These are phyloP conservation scores for Eucalyptus fibrosa DNA, from an alignment of 345 rosid genomes.

Conservation along the genomic window DNA sequence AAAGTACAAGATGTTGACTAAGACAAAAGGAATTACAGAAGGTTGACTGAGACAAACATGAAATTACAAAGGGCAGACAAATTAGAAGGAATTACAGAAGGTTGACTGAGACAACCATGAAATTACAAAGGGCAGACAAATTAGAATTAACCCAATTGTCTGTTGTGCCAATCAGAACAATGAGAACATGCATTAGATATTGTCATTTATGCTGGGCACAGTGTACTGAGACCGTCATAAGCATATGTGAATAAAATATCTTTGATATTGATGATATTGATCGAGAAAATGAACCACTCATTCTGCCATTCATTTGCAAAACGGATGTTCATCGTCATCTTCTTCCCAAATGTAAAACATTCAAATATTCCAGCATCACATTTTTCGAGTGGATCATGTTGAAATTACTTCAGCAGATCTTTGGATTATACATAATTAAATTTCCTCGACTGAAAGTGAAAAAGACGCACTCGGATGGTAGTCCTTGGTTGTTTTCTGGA, in stretches of 20 bases:
- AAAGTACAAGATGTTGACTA: background rate
- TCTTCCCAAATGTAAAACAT: background rate
- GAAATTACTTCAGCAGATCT: too few relatives aligned
- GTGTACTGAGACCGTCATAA: background rate
- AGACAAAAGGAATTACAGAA: background rate
- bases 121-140: background rate
- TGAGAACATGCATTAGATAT: background rate
- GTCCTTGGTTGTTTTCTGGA: too few relatives aligned
- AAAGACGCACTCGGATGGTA: too few relatives aligned
- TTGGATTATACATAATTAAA: too few relatives aligned
- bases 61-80: background rate
- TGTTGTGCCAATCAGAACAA: background rate
- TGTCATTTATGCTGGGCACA: background rate
- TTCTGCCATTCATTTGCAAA: too few relatives aligned
- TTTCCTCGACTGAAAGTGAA: too few relatives aligned
- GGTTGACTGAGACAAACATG: background rate
- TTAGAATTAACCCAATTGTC: background rate
- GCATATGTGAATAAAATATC: background rate
- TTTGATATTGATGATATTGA: background rate
- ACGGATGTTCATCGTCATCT: too few relatives aligned
- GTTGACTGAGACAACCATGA: background rate
- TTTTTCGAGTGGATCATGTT: too few relatives aligned
- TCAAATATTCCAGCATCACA: background rate
- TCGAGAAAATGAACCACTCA: background rate
- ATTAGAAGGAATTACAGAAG: background rate